phyloP scores from a whole-genome alignment of 2,329 filamentous ascomycete species.

The Exophiala bonariae region DNA sequence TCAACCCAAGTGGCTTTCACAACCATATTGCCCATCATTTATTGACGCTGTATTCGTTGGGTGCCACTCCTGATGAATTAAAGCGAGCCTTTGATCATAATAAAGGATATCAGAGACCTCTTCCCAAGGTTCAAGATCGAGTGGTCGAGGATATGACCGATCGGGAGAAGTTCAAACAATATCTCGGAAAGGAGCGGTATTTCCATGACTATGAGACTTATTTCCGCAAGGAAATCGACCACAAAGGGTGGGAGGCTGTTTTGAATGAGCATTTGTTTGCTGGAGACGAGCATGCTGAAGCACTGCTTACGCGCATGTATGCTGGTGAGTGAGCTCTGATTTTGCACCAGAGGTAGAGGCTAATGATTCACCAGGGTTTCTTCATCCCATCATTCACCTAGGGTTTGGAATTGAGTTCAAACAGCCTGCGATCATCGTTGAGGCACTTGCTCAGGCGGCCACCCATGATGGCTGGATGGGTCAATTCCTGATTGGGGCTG shows the following conservation, averaged over 20 bases:
- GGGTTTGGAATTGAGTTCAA: constrained; percentile 77
- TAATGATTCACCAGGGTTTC: constrained; percentile 47
- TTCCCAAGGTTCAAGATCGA: constrained; percentile 46
- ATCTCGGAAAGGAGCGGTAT: constrained; percentile 63
- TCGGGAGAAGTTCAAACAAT: constrained; percentile 55
- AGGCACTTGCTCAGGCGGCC: constrained; percentile 72
- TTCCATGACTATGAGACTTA: constrained; percentile 76
- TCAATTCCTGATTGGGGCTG: constrained; percentile 41
- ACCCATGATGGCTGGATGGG: constrained; percentile 52
- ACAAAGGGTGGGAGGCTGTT: constrained; percentile 56
- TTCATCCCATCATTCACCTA: constrained; percentile 80
- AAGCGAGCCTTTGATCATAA: constrained; percentile 66
- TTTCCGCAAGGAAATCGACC: constrained; percentile 72
- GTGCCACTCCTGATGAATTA: constrained; percentile 59
- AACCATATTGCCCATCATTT: constrained; percentile 38
- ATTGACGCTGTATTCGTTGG: constrained; percentile 54
- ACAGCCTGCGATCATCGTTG: constrained; percentile 73
- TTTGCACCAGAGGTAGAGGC: too few species aligned
- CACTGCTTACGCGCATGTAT: constrained; percentile 68
- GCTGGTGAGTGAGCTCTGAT: constrained; percentile 53
- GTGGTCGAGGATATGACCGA: constrained; percentile 59
- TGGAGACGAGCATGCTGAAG: constrained; percentile 63
- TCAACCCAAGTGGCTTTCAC: constrained; percentile 74
- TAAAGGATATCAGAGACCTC: constrained; percentile 63
- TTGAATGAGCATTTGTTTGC: constrained; percentile 63